Percentiles rank a stretch among this genome's conserved stretches.
Evolutionary conservation across 257 asterid species (phyloP).

Genomic region (Knoxia roxburghii): DNA sequence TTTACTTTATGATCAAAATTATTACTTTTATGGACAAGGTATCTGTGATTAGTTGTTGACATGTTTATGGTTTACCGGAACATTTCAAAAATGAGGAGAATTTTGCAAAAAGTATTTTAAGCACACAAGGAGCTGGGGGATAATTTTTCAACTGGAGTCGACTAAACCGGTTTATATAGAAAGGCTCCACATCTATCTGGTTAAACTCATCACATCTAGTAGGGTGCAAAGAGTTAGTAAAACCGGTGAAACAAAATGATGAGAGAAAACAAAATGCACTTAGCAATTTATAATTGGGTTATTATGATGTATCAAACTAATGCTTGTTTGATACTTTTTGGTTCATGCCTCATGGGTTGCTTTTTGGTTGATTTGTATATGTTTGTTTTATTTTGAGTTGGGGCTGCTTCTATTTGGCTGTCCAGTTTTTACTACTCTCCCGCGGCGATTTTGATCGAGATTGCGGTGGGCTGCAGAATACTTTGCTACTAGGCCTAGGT

Average conservation of each 20-base stretch:
- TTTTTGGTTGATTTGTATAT: background rate
- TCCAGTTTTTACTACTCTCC: background rate
- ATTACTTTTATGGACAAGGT: background rate
- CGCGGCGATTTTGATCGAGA: background rate
- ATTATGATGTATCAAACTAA: background rate
- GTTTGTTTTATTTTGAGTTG: background rate
- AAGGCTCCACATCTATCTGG: background rate
- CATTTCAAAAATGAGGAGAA: background rate
- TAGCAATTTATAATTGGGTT: background rate
- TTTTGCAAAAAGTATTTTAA: background rate
- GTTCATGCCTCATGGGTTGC: background rate
- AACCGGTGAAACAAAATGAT: background rate
- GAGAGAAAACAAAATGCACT: background rate
- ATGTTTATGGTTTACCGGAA: background rate
- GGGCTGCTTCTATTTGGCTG: background rate
- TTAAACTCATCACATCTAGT: background rate
- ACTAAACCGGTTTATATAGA: background rate
- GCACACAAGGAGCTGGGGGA: background rate
- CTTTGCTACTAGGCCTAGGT: background rate
- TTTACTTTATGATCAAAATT: background rate
- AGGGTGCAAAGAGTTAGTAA: background rate
- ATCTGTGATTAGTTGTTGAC: background rate
- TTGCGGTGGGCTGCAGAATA: background rate
- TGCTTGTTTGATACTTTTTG: background rate
- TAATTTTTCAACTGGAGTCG: background rate